These are phyloP conservation scores for Proliferodiscus dingleyae DNA, from an alignment of 2,329 filamentous ascomycete species.

Conservation along the genomic window DNA sequence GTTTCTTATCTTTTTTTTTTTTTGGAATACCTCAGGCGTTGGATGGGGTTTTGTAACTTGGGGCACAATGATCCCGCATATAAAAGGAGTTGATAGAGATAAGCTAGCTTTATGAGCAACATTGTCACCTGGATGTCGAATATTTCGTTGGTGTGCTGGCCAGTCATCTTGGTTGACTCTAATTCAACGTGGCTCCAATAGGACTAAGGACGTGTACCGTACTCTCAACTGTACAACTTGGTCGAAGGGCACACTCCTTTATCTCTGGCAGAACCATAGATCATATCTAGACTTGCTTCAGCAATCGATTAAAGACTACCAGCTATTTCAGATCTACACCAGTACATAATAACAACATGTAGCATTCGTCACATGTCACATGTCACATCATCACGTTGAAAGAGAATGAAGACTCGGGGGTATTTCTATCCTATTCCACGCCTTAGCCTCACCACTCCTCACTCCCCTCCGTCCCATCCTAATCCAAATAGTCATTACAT, in stretches of 20 bases:
- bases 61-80: not conserved
- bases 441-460: not conserved
- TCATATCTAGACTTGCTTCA: too few species aligned
- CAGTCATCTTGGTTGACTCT: not conserved
- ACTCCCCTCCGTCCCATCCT: not conserved
- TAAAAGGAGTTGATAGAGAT: not conserved
- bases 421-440: not conserved
- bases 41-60: not conserved
- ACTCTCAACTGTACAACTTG: too few species aligned
- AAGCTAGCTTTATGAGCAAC: not conserved
- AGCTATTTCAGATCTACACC: too few species aligned
- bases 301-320: too few species aligned
- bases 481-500: constrained; percentile 9
- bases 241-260: too few species aligned
- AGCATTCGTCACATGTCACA: too few species aligned
- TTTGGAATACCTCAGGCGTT: not conserved
- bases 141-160: not conserved
- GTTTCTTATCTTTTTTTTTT: not conserved
- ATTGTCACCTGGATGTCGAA: not conserved
- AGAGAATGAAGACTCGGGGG: not conserved
- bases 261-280: too few species aligned
- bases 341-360: too few species aligned
- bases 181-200: too few species aligned
- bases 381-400: not conserved
- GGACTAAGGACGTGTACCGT: too few species aligned